A percentile compares a stretch with the other conserved stretches of the same genome.
Conservation (phyloP, 768 basidiomycete species). For the Cystofilobasidium bisporidii region DNA sequence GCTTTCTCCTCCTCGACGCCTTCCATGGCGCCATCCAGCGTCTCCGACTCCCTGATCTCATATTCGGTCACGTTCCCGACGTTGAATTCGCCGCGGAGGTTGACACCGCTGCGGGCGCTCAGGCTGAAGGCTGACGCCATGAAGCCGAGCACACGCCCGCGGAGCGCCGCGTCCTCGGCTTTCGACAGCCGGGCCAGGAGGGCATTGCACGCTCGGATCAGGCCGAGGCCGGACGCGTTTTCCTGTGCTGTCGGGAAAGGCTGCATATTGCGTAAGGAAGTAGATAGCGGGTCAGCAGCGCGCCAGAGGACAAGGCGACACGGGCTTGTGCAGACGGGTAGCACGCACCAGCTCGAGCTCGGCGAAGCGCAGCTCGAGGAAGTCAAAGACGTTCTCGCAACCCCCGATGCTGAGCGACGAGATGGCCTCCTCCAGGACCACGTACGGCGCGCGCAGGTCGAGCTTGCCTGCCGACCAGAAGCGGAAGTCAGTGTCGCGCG, state of each 20-base stretch:
- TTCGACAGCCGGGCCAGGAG: conserved; percentile 77
- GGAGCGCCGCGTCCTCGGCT: conserved; percentile 73
- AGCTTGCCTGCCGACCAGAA: conserved; percentile 14
- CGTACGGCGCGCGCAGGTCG: conserved; percentile 17
- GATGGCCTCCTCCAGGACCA: conserved; percentile 21
- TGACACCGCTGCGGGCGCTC: conserved; percentile 82
- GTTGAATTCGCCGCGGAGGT: conserved; percentile 68
- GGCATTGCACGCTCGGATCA: conserved; percentile 78
- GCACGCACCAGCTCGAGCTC: conserved; percentile 25
- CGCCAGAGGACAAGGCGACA: not conserved
- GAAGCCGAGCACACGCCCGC: conserved; percentile 79
- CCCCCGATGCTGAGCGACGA: conserved; percentile 10
- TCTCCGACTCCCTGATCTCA: not conserved
- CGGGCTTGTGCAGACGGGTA: no score
- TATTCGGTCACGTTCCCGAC: conserved; percentile 44
- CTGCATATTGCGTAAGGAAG: not conserved
- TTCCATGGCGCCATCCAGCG: not conserved
- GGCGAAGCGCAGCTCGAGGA: conserved; percentile 17
- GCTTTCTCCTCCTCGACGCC: not conserved
- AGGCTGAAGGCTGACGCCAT: conserved; percentile 75
- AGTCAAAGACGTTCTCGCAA: conserved; percentile 19
- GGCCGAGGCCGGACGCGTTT: conserved; percentile 75
- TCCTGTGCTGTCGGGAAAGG: conserved; percentile 34
- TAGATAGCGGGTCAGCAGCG: not conserved
- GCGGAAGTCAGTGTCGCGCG: no score